Evolutionary conservation across 2,329 filamentous ascomycete species (phyloP), one percentile per base, ranked within the genome.

Genomic region (Colletotrichum siamense): DNA sequence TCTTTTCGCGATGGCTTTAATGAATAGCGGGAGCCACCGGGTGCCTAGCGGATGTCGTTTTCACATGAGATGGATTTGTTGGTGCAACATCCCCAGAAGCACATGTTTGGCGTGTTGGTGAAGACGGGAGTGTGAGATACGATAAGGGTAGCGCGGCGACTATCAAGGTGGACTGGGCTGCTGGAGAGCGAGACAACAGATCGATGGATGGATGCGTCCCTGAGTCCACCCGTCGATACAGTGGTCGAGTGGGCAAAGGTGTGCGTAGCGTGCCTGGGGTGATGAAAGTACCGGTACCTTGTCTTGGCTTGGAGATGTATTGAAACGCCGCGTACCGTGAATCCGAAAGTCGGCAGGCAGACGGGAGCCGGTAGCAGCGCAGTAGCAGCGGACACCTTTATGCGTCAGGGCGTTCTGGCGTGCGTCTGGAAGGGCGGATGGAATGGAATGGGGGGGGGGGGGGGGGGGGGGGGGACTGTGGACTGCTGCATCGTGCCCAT

Each of bases 351-450:
- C 44, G 44, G 44, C n/a, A 52, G 44, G 44, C 44, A 52, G 44
- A 22, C 44, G 44, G 44, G 44, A 52, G 44, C 44, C 44, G 59
- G 59, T 18, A 63, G 59, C 59, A 64, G 34, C 24, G 63, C 63
- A 49, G 36, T 34, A 62, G 32, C 55, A 61, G 67, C 63, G 39
- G 61, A 28, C 59, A 72, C 24, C 26, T 36, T 62, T 44, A 76
- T 76, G 70, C 73, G 69, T 57, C 55, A 22, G 73, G 44, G 64
- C 44, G 57, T 73, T 76, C 64, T 76, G 73, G 73, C 57, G 73
- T 76, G 73, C 73, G 24, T 76, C 73, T 76, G 73, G 73, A 76
- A 76, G 70, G 73, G 73, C 64, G 69, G 70, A 16, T 64, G 69
- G 69, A 73, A 73, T 73, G 61, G 63, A 73, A 73, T 73, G 49